Percentiles rank a stretch among this genome's conserved stretches.
phyloP scores from a whole-genome alignment of 2,329 filamentous ascomycete genomes.

The Penicillium psychrosexuale region DNA sequence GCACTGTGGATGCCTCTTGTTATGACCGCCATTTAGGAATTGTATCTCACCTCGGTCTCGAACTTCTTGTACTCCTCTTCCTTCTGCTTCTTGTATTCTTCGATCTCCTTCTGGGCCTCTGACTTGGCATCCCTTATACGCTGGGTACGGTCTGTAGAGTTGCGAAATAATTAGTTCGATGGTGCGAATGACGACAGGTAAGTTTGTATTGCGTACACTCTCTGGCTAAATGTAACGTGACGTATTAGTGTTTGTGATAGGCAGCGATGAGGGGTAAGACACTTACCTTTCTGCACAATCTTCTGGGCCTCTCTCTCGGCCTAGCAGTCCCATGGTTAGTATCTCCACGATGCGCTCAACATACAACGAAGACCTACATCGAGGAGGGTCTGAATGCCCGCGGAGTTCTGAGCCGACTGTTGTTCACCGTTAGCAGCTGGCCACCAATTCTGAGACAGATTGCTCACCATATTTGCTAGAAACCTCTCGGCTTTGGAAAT shows the following conservation, averaged over 20 bases:
- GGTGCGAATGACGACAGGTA: conserved; percentile 8
- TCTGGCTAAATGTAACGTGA: conserved; percentile 59
- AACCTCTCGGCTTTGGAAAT: conserved; percentile 10
- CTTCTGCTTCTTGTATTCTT: conserved; percentile 84
- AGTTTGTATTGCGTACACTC: conserved; percentile 63
- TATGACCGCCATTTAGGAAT: background rate
- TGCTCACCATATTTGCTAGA: conserved; percentile 30
- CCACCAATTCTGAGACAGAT: background rate
- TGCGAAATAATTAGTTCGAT: conserved; percentile 9
- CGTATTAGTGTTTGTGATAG: conserved; percentile 20
- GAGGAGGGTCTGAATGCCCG: conserved; percentile 96
- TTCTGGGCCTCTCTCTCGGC: conserved; percentile 98
- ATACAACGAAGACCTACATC: conserved; percentile 64
- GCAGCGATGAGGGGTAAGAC: background rate
- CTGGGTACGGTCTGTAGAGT: conserved; percentile 76
- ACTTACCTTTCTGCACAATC: conserved; percentile 91
- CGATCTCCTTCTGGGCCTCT: conserved; percentile 97
- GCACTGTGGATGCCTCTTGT: background rate
- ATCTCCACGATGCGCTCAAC: background rate
- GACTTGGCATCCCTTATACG: conserved; percentile 93
- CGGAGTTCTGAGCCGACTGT: conserved; percentile 96
- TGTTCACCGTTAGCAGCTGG: conserved; percentile 9
- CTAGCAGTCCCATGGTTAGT: conserved; percentile 47
- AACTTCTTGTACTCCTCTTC: conserved; percentile 95
- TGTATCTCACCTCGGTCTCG: conserved; percentile 65